These are phyloP conservation scores for Mortierella claussenii DNA, from an alignment of 192 early-diverging fungal species.

Conservation along the genomic window DNA sequence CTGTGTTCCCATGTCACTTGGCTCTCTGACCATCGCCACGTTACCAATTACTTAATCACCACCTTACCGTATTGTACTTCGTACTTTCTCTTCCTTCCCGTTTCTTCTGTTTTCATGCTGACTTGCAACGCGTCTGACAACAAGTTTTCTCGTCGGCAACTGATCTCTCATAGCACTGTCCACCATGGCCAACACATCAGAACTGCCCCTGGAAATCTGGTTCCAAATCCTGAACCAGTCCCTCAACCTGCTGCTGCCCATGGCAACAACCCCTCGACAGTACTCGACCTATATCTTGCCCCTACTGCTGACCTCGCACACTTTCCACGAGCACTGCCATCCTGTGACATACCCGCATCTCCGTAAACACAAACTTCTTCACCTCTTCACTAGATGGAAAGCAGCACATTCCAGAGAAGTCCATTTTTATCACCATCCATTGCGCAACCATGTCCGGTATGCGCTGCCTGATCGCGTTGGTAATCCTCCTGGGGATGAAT, in stretches of 20 bases:
- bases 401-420: slow-evolving; percentile 50
- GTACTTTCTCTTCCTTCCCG: background rate
- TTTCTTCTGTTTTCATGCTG: background rate
- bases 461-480: slow-evolving; percentile 47
- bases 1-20: background rate
- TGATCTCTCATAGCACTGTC: background rate
- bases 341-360: slow-evolving; percentile 41
- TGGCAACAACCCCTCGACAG: slow-evolving; percentile 29
- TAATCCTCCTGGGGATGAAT: slow-evolving; percentile 52
- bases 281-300: slow-evolving; percentile 45
- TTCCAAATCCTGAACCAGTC: slow-evolving; percentile 49
- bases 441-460: slow-evolving; percentile 42
- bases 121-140: no score
- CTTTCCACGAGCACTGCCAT: slow-evolving; percentile 45
- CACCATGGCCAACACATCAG: background rate
- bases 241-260: slow-evolving; percentile 31
- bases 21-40: background rate
- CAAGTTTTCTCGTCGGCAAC: no score
- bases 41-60: background rate
- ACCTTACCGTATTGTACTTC: background rate
- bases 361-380: slow-evolving; percentile 38
- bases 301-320: slow-evolving; percentile 37
- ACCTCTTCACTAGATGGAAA: slow-evolving; percentile 47
- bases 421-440: slow-evolving; percentile 48
- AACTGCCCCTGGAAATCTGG: slow-evolving; percentile 44